Percentiles rank a stretch among this genome's conserved stretches.
Evolutionary conservation across 2,329 filamentous ascomycete species (phyloP).

Genomic region (Penicillium brasilianum): DNA sequence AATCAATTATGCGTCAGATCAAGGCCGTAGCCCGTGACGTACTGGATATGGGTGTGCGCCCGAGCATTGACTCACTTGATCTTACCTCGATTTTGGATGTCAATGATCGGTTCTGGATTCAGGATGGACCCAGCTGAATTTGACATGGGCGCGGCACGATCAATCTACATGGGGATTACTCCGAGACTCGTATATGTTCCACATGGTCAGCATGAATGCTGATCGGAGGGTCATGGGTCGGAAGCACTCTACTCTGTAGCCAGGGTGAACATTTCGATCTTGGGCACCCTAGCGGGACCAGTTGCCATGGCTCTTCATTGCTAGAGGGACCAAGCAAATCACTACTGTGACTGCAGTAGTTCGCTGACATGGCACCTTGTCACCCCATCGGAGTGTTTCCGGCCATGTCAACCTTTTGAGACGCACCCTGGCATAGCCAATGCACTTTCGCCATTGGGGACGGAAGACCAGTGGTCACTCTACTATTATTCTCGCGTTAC

Average conservation of each 20-base stretch:
- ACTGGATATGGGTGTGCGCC: slow-evolving; percentile 50
- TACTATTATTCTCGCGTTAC: not conserved
- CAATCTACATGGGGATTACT: not conserved
- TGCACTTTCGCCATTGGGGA: not conserved
- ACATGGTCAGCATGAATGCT: not conserved
- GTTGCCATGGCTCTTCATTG: not conserved
- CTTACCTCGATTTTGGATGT: slow-evolving; percentile 40
- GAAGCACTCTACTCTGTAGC: not conserved
- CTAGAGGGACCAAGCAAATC: not conserved
- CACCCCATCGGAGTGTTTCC: not conserved
- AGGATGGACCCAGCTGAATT: slow-evolving; percentile 33
- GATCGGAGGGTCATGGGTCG: not conserved
- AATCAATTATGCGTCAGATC: slow-evolving; percentile 72
- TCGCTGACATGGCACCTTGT: not conserved
- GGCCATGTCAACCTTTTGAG: not conserved
- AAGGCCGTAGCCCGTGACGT: slow-evolving; percentile 80
- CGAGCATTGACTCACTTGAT: slow-evolving; percentile 43
- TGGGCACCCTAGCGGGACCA: not conserved
- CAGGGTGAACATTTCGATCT: not conserved
- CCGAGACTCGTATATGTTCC: not conserved
- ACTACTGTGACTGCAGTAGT: not conserved
- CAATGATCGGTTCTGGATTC: slow-evolving; percentile 42
- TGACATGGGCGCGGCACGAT: not conserved
- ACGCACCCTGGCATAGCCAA: not conserved
- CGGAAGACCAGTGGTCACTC: not conserved